Evolutionary conservation across 2,329 filamentous ascomycete species (phyloP), one percentile per base, ranked within the genome.

Genomic region (Calonectria pteridis): DNA sequence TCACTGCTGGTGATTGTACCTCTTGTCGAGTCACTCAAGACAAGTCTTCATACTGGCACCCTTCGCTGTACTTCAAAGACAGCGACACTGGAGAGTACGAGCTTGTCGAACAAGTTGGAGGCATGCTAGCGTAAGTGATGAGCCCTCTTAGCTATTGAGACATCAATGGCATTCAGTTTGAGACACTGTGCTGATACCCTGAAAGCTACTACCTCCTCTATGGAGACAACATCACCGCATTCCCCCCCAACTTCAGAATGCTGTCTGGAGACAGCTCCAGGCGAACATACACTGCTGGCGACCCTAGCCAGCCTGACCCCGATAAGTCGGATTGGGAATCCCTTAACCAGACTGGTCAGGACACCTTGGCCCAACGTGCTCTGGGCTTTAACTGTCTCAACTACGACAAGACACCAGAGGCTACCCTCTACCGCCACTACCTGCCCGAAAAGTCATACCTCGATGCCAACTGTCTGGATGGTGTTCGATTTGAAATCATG

Each of bases 331-430:
- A 84, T 29, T 98, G 96, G 96, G 84, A 84, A 29, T 82, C 84
- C 2, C 86, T 91, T 6, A 90, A 93, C 73, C 89, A 91, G 80
- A 93, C 93, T 14, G 84, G 82, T 59, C 95, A 98, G 86, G 84
- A 85, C 20, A 90, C 92, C 67, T 90, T 98, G 46, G 87, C 86
- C 65, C 94, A 98, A 87, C 95, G 96, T 75, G 95, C 96, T 13
- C 80, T 98, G 33, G 96, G 97, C 4, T 98, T 98, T 90, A 98
- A 98, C 88, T 98, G 97, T 85, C 86, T 99, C 74, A 93, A 98
- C 90, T 98, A 98, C 82, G 80, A 79, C 37, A 87, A 84, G 29
- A 79, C 84, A 0, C 87, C 94, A 2, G 95, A 98, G 84, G 89
- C 90, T 1, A 94, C 95, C 18, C 89, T 98, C 43, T 94, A 92